Base-by-base conservation (phyloP, 441 rosid species). In the Pelargonium australe region DNA sequence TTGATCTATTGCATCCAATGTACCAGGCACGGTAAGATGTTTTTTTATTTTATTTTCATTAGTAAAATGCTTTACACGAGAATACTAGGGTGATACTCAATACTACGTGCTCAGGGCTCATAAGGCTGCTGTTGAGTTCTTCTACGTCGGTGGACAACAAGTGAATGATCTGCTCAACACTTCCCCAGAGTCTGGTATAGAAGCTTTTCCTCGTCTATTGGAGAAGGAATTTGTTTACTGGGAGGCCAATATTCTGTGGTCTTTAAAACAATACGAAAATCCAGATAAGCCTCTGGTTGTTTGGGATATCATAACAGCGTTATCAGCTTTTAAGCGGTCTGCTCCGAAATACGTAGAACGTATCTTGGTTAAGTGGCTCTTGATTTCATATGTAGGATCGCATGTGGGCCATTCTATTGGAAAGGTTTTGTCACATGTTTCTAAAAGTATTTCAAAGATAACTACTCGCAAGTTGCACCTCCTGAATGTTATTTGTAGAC, bases 61-160 rank as follows among this genome's bases (percentile, higher is more conserved):
- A 7, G 14, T 61, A 12, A 61, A 61, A 10, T 61, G 37, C 37
- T 31, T 31, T 31, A 31, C 37, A 31, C 37, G 37, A 31, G 37
- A 31, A 31, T 31, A 31, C 37, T 31, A 31, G 37, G 37, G 37
- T 31, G 37, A 3, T 31, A 31, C 37, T 68, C 49, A 64, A 37
- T 51, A 19, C 17, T 73, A 74, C 68, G 57, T 79, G 65, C 58
- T 66, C 79, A 95, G 96, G 85, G 82, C 87, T 68, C 89, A 84
- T 76, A 95, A 87, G 83, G 96, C 98, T 78, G 88, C 88, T 40
- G 85, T 90, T 67, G 97, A 90, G 72, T 87, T 90, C 75, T 77
- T 89, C 77, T 90, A 97, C 98, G 92, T 86, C 68, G 99, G 96
- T 72, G 97, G 92, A 69, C 99, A 88, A 71, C 69, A 78, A 64